phyloP scores from a whole-genome alignment of 441 rosid species.

The Gossypium lobatum region DNA sequence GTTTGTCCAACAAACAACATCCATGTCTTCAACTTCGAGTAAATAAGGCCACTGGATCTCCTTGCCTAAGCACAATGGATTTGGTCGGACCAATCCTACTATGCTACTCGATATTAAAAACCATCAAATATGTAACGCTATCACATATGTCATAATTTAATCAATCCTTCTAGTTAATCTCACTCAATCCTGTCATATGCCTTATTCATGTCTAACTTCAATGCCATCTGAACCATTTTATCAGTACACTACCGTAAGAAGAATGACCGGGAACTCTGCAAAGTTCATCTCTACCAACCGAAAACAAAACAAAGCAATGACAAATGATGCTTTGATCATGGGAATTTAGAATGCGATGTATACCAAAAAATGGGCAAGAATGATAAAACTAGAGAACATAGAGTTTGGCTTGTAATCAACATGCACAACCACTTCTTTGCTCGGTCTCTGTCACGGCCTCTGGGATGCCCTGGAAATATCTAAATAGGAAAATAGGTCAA shows the following conservation, averaged over 20 bases:
- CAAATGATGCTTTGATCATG: background rate
- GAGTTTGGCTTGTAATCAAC: slow-evolving; percentile 35
- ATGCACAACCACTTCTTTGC: slow-evolving; percentile 87
- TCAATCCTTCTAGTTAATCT: background rate
- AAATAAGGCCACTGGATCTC: background rate
- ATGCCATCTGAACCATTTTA: background rate
- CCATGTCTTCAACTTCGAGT: background rate
- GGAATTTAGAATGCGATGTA: background rate
- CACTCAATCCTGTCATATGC: background rate
- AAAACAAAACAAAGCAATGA: background rate
- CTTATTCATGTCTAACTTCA: background rate
- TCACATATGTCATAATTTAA: background rate
- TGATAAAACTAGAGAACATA: background rate
- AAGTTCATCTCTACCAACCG: background rate
- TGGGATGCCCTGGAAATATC: slow-evolving; percentile 86
- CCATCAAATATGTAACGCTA: background rate
- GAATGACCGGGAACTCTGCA: background rate
- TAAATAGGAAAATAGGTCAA: slow-evolving; percentile 17
- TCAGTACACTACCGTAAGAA: background rate
- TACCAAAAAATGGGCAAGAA: slow-evolving; percentile 3
- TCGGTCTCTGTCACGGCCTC: slow-evolving; percentile 68
- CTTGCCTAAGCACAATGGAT: background rate
- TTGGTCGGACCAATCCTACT: background rate
- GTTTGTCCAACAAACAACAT: background rate
- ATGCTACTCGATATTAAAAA: background rate